A percentile compares a stretch with the other conserved stretches of the same genome.
Conservation (phyloP, 352 stramenopile genomes). For the Discostella stelligera region DNA sequence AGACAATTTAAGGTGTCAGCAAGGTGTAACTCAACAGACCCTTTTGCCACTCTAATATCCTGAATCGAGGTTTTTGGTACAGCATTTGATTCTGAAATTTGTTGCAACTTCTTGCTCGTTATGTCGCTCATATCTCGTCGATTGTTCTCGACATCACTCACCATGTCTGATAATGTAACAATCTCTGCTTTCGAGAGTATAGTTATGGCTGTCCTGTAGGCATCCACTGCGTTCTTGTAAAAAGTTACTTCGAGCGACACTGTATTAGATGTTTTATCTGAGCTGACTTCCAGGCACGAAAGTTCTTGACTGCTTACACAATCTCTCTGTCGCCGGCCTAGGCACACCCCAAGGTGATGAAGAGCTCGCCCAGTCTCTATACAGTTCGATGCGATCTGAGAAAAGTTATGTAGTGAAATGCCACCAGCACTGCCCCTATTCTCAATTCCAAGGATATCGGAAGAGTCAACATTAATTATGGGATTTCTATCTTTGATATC, state of each 20-base stretch:
- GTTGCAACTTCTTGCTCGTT: conserved; percentile 12
- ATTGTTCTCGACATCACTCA: conserved; percentile 13
- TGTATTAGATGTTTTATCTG: not conserved
- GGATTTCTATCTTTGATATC: conserved; percentile 12
- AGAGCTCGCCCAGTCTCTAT: conserved; percentile 63
- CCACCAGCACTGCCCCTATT: conserved; percentile 10
- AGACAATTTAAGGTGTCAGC: conserved; percentile 64
- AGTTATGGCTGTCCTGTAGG: conserved; percentile 53
- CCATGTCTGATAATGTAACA: conserved; percentile 8
- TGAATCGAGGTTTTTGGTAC: conserved; percentile 39
- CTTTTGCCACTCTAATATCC: conserved; percentile 58
- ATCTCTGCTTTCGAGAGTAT: conserved; percentile 48
- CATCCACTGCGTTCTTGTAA: conserved; percentile 58
- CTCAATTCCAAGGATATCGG: conserved; percentile 4
- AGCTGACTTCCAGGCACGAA: conserved; percentile 1
- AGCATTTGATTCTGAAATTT: conserved; percentile 16
- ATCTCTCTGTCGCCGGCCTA: conserved; percentile 56
- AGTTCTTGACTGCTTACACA: conserved; percentile 4
- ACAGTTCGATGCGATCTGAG: conserved; percentile 53
- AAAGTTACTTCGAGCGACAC: conserved; percentile 49
- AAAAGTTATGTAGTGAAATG: conserved; percentile 50
- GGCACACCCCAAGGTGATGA: conserved; percentile 61
- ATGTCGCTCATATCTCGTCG: conserved; percentile 4
- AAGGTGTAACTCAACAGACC: conserved; percentile 65
- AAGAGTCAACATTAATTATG: not conserved